A percentile compares a stretch with the other conserved stretches of the same genome.
phyloP scores from a whole-genome alignment of 495 filamentous ascomycete genomes.

The Penicillium turbatum region DNA sequence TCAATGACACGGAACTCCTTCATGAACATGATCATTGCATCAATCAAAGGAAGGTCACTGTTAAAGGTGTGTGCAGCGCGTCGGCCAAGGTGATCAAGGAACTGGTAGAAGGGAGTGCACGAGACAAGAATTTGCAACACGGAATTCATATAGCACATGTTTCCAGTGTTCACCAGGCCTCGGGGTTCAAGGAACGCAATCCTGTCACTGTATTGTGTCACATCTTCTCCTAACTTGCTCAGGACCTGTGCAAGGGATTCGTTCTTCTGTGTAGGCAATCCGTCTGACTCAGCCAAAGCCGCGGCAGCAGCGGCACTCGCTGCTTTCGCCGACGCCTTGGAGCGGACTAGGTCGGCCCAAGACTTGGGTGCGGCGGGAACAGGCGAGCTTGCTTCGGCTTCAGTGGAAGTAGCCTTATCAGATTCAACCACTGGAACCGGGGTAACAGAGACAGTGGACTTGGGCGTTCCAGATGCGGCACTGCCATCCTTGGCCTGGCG shows the following conservation, averaged over 20 bases:
- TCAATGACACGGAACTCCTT: constrained; percentile 84
- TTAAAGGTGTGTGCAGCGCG: constrained; percentile 87
- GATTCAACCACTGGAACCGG: constrained; percentile 17
- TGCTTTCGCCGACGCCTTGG: constrained; percentile 37
- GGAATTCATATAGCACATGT: constrained; percentile 99
- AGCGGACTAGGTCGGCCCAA: constrained; percentile 72
- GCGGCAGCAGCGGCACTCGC: constrained; percentile 15
- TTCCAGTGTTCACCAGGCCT: constrained; percentile 92
- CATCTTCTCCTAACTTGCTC: constrained; percentile 57
- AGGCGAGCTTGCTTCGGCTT: constrained; percentile 39
- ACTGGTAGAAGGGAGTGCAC: constrained; percentile 90
- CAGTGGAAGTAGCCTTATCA: constrained; percentile 19
- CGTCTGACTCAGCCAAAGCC: constrained; percentile 40
- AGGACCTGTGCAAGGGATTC: constrained; percentile 71
- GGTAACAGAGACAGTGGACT: constrained; percentile 23
- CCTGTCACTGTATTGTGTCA: constrained; percentile 54
- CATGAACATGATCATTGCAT: constrained; percentile 97
- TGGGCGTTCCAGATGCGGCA: constrained; percentile 36
- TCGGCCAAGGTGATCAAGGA: constrained; percentile 81
- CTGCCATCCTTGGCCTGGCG: constrained; percentile 43
- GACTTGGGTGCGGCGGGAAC: constrained; percentile 56
- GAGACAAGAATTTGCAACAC: constrained; percentile 92
- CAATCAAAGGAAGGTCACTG: constrained; percentile 87
- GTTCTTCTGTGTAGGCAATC: constrained; percentile 46
- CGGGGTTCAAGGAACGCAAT: constrained; percentile 87